Conservation (phyloP, 208 protist genomes). For the Trichomonas gallinae region DNA sequence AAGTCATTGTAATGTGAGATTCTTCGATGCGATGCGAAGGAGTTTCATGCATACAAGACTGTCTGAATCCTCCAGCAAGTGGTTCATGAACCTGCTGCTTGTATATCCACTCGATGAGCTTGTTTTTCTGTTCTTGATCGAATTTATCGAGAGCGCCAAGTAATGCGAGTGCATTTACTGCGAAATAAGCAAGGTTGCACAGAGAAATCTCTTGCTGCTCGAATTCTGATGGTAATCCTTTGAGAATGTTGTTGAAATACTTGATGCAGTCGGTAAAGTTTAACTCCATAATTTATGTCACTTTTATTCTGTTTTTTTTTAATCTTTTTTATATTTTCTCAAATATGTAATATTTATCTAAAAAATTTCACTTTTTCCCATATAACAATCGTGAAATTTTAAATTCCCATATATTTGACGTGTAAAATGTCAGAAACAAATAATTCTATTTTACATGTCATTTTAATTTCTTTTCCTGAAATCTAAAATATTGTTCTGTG, state of each 20-base stretch:
- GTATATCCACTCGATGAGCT: constrained; percentile 29
- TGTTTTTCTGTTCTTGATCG: background rate
- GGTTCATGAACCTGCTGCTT: background rate
- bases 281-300: background rate
- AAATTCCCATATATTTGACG: no score
- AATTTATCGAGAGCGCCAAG: constrained; percentile 12
- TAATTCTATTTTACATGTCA: no score
- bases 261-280: background rate
- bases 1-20: constrained; percentile 34
- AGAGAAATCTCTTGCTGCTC: constrained; percentile 24
- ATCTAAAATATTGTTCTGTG: no score
- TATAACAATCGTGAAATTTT: no score
- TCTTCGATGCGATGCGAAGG: background rate
- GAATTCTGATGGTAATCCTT: background rate
- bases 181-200: constrained; percentile 29
- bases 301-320: background rate
- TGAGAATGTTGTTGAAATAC: background rate
- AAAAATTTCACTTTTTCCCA: no score
- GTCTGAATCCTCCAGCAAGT: background rate
- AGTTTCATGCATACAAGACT: background rate
- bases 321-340: no score
- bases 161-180: constrained; percentile 23
- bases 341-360: no score
- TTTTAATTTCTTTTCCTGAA: no score
- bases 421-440: no score